Evolutionary conservation across 306 rosid genomes (phyloP).

Genomic region (Cucurbita argyrosperma): DNA sequence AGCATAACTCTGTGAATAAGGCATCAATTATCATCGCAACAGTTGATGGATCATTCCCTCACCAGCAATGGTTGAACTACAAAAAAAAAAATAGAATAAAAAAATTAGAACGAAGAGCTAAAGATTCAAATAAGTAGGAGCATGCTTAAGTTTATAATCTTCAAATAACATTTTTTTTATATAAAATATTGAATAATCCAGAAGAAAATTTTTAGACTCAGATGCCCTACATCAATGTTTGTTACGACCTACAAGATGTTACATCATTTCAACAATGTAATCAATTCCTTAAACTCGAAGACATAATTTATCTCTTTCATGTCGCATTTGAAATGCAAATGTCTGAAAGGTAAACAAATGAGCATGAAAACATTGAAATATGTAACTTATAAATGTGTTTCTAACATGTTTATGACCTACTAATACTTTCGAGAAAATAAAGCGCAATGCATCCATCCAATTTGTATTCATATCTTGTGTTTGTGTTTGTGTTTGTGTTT

Average conservation of each 20-base stretch:
- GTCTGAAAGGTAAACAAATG: not conserved
- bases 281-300: not conserved
- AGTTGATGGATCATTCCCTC: not conserved
- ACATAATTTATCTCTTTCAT: not conserved
- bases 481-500: not conserved
- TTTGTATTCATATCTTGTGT: not conserved
- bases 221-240: not conserved
- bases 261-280: not conserved
- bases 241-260: not conserved
- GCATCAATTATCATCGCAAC: not conserved
- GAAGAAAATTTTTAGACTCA: not conserved
- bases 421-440: not conserved
- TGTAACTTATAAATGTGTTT: not conserved
- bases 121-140: not conserved
- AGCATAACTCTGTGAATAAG: not conserved
- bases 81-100: too few species aligned
- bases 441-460: not conserved
- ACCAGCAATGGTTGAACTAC: not conserved
- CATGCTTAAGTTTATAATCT: not conserved
- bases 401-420: not conserved
- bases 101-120: not conserved
- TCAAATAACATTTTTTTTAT: not conserved
- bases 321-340: not conserved
- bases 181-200: not conserved
- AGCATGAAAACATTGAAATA: not conserved